A percentile compares a stretch with the other conserved stretches of the same genome.
Evolutionary conservation across 805 yeast species (phyloP).

Genomic region (Yueomyces sinensis): DNA sequence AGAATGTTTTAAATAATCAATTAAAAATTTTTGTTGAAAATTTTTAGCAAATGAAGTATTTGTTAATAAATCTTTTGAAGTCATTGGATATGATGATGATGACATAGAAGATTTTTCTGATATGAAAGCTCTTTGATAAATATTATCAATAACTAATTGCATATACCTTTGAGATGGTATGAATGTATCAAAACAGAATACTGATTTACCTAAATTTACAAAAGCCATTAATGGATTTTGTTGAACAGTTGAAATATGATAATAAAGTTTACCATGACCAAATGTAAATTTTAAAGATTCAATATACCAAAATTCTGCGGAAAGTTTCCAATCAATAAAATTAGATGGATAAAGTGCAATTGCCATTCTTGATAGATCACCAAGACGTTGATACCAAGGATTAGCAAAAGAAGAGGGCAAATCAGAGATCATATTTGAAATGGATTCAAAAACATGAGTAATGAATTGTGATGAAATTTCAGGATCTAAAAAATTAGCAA

Average conservation of each 20-base stretch:
- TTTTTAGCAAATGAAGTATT: neutral
- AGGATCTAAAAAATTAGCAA: constrained; percentile 61
- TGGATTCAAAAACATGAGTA: constrained; percentile 50
- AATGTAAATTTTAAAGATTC: constrained; percentile 59
- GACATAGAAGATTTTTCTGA: constrained; percentile 43
- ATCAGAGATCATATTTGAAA: constrained; percentile 29
- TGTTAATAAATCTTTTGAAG: constrained; percentile 28
- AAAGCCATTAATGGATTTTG: constrained; percentile 58
- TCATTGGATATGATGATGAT: constrained; percentile 76
- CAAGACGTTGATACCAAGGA: constrained; percentile 71
- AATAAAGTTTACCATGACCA: constrained; percentile 77
- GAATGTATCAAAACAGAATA: constrained; percentile 69
- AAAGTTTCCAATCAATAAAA: constrained; percentile 73
- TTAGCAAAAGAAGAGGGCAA: constrained; percentile 23
- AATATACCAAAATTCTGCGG: constrained; percentile 76
- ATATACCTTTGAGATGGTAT: constrained; percentile 73
- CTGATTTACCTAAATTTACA: constrained; percentile 67
- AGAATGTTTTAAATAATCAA: constrained; percentile 37
- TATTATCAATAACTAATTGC: constrained; percentile 66
- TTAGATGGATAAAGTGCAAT: constrained; percentile 71
- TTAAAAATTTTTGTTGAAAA: constrained; percentile 11
- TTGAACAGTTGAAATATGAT: constrained; percentile 81
- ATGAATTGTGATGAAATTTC: constrained; percentile 68
- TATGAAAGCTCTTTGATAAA: constrained; percentile 40
- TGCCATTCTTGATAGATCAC: constrained; percentile 79